A percentile compares a stretch with the other conserved stretches of the same genome.
These are phyloP conservation scores for Carpinus fangiana DNA, from an alignment of 306 rosid species.

Conservation along the genomic window DNA sequence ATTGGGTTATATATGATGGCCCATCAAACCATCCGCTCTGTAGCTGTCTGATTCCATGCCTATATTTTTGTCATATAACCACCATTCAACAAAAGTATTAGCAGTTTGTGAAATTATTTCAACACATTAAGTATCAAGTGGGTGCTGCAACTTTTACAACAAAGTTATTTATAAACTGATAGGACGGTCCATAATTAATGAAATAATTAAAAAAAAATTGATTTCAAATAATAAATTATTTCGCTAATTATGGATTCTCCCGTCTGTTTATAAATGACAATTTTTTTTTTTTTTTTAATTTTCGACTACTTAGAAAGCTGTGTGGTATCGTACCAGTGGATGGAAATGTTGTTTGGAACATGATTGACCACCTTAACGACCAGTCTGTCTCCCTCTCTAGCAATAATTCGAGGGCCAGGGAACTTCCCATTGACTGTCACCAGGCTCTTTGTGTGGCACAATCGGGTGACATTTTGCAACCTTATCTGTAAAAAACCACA, in stretches of 20 bases:
- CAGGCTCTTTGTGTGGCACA: constrained; percentile 61
- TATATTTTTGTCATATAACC: constrained; percentile 24
- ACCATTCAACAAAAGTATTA: constrained; percentile 3
- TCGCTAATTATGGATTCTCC: too few species aligned
- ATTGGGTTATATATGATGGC: constrained; percentile 72
- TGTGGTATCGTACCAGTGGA: constrained; percentile 59
- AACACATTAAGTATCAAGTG: neutral
- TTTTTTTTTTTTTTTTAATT: too few species aligned
- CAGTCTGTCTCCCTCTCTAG: constrained; percentile 72
- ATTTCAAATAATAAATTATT: too few species aligned
- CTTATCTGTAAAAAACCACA: constrained; percentile 36
- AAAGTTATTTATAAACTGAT: too few species aligned
- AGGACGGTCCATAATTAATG: too few species aligned
- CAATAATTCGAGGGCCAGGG: constrained; percentile 65
- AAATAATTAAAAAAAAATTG: too few species aligned
- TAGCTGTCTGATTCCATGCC: constrained; percentile 74
- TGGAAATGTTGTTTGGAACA: constrained; percentile 55
- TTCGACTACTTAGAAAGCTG: too few species aligned
- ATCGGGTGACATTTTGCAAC: constrained; percentile 50
- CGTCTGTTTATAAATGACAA: too few species aligned
- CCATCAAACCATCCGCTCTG: constrained; percentile 74
- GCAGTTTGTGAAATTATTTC: neutral
- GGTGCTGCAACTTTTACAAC: too few species aligned
- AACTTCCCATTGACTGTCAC: constrained; percentile 63
- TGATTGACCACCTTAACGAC: constrained; percentile 67